Evolutionary conservation across 495 filamentous ascomycete genomes (phyloP), one percentile per base, ranked within the genome.

Genomic region (Alectoria sarmentosa): DNA sequence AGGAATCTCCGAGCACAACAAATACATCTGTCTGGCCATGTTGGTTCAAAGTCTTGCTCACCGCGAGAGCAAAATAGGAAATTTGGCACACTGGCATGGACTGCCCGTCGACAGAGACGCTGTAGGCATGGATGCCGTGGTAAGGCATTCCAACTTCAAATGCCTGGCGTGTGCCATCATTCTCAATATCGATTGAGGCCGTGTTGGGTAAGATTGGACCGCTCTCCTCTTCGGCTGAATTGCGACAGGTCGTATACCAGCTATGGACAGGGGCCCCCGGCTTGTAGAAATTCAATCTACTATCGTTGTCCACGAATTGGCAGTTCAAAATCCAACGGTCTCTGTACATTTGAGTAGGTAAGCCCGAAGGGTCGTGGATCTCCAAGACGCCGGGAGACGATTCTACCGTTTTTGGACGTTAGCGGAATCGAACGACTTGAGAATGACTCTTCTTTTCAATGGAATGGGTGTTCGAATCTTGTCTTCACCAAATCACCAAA

Each of bases 1-100:
- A 62, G 11, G 72, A 61, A 61, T 77, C 72, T 10, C 75, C 77
- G 60, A 63, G 74, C 56, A 82, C 61, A 39, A 71, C 60, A 42
- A 69, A 71, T 9, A 63, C 64, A 41, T 63, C 58, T 38, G 65
- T 36, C 26, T 55, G 55, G 21, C 39, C 49, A 32, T 26, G 9
- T 32, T 28, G 15, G n/a, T 54, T 57, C 17, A 38, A 36, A 11
- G 37, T 13, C 23, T 52, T 60, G 32, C 36, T 55, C 26, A 65
- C 23, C 14, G 65, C 67, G 23, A 71, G 49, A 46, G 67, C 61
- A 37, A 71, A 65, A 23, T 67, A 67, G 11, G 60, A 62, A 11
- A 32, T 38, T 15, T 48, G 61, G 39, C 69, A 71, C n/a, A 55
- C 21, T 19, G 59, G 48, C 49, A 28, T 44, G 4, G 44, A 10